Percentiles rank a stretch among this genome's conserved stretches.
These are phyloP conservation scores for Bipolaris zeicola DNA, from an alignment of 2,329 filamentous ascomycete genomes.

Conservation along the genomic window DNA sequence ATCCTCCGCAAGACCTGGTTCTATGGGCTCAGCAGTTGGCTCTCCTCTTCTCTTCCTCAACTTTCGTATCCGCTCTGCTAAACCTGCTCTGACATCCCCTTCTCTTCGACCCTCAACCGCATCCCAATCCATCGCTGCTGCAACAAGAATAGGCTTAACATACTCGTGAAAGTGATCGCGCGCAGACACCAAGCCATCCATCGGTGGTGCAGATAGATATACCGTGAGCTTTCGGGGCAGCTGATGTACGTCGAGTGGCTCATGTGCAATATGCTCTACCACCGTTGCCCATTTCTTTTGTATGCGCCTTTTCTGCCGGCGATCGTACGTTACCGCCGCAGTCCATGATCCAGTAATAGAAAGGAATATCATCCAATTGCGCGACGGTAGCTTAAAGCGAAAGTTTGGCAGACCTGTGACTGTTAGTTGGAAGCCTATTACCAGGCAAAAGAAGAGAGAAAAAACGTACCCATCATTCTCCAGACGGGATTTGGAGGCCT, in stretches of 20 bases:
- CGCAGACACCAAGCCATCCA: constrained; percentile 80
- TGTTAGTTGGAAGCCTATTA: constrained; percentile 15
- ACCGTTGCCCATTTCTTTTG: constrained; percentile 85
- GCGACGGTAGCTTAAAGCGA: constrained; percentile 82
- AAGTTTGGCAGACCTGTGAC: constrained; percentile 77
- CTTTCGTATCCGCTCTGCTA: constrained; percentile 83
- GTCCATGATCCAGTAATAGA: constrained; percentile 77
- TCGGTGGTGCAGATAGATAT: constrained; percentile 83
- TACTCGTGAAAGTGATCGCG: constrained; percentile 97
- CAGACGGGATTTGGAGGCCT: constrained; percentile 47
- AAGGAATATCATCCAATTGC: constrained; percentile 98
- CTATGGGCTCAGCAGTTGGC: constrained; percentile 50
- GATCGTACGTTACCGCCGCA: constrained; percentile 86
- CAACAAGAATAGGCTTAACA: constrained; percentile 88
- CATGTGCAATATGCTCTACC: constrained; percentile 81
- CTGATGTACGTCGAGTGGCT: constrained; percentile 72
- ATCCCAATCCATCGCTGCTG: constrained; percentile 92
- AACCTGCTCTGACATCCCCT: constrained; percentile 86
- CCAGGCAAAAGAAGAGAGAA: neutral
- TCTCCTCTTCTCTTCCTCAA: constrained; percentile 65
- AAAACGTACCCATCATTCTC: constrained; percentile 47
- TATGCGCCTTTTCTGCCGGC: constrained; percentile 81
- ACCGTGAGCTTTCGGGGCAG: constrained; percentile 85
- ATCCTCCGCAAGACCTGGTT: constrained; percentile 61
- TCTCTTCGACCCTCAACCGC: constrained; percentile 90